These are phyloP conservation scores for Athelia psychrophila DNA, from an alignment of 1,284 basidiomycete genomes.

Conservation along the genomic window DNA sequence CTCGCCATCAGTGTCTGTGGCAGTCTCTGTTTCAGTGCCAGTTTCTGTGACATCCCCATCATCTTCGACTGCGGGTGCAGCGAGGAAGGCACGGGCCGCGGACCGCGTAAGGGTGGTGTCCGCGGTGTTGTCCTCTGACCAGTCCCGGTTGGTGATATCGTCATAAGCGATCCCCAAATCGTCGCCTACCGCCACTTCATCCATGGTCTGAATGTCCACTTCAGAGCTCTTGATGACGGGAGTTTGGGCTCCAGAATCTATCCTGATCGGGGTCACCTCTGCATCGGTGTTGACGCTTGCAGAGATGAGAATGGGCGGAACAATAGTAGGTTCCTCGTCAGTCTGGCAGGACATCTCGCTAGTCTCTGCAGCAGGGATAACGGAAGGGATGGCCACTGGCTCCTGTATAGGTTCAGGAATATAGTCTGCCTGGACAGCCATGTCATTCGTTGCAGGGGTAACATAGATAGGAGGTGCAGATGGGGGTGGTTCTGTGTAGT, in stretches of 20 bases:
- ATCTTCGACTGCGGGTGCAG: constrained; percentile 30
- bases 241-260: constrained; percentile 41
- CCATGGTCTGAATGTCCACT: constrained; percentile 29
- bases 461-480: constrained; percentile 20
- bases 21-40: constrained; percentile 50
- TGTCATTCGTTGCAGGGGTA: constrained; percentile 16
- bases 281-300: constrained; percentile 38
- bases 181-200: constrained; percentile 28
- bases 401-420: constrained; percentile 33
- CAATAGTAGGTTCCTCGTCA: constrained; percentile 29
- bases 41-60: constrained; percentile 48
- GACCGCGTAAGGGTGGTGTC: constrained; percentile 45
- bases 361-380: constrained; percentile 6
- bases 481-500: constrained; percentile 24
- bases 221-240: constrained; percentile 18
- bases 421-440: constrained; percentile 45
- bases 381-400: constrained; percentile 6
- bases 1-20: constrained; percentile 65
- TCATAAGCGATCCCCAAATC: constrained; percentile 26
- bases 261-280: constrained; percentile 20
- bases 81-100: constrained; percentile 31
- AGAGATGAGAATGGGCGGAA: constrained; percentile 28
- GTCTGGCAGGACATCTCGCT: constrained; percentile 53
- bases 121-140: constrained; percentile 38
- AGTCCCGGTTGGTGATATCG: constrained; percentile 42